These are phyloP conservation scores for Porodaedalea pini DNA, from an alignment of 1,284 basidiomycete species.

Conservation along the genomic window DNA sequence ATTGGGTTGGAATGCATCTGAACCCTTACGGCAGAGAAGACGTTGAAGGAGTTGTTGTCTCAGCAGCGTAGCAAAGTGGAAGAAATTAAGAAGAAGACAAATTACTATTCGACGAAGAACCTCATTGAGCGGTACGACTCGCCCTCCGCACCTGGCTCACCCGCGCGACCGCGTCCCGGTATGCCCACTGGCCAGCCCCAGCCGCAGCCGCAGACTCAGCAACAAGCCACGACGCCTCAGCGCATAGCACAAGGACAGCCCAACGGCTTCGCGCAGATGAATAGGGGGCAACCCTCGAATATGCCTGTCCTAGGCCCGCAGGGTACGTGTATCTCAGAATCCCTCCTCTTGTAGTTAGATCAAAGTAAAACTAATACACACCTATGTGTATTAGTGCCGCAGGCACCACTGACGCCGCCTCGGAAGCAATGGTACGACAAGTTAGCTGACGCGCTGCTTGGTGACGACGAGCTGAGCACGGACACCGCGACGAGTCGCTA, in stretches of 20 bases:
- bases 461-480: slow-evolving; percentile 68
- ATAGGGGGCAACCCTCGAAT: slow-evolving; percentile 1
- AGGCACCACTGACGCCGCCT: slow-evolving; percentile 48
- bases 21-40: slow-evolving; percentile 59
- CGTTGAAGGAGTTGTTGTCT: slow-evolving; percentile 71
- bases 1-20: background rate
- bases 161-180: slow-evolving; percentile 32
- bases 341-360: background rate
- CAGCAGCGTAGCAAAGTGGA: slow-evolving; percentile 87
- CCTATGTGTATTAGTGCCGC: slow-evolving; percentile 30
- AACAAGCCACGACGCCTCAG: slow-evolving; percentile 9
- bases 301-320: background rate
- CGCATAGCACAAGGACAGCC: slow-evolving; percentile 6
- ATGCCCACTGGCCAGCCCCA: slow-evolving; percentile 17
- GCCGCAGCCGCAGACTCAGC: background rate
- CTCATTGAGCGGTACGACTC: slow-evolving; percentile 92
- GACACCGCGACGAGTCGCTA: slow-evolving; percentile 62
- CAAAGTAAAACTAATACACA: background rate
- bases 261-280: slow-evolving; percentile 23
- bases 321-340: background rate
- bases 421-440: slow-evolving; percentile 88
- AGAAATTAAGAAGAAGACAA: slow-evolving; percentile 96
- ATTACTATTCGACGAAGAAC: slow-evolving; percentile 89
- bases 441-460: slow-evolving; percentile 80
- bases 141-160: slow-evolving; percentile 33